Conservation (phyloP, 2,329 filamentous ascomycete species). For the Cladorrhinum sp. region DNA sequence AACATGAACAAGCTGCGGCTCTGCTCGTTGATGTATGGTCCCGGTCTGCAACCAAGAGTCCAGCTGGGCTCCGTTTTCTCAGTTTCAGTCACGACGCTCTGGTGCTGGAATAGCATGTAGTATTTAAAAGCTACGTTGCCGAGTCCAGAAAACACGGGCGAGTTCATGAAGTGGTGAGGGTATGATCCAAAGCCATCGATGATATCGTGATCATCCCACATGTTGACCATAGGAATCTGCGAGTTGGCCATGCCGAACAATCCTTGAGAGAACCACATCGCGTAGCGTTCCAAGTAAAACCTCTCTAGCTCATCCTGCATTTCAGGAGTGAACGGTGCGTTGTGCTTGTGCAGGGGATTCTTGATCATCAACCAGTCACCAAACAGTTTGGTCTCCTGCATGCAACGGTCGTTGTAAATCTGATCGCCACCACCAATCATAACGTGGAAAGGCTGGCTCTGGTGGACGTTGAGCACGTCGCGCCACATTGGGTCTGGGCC, state of each 20-base stretch:
- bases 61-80: slow-evolving; percentile 85
- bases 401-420: slow-evolving; percentile 88
- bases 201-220: slow-evolving; percentile 93
- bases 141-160: slow-evolving; percentile 83
- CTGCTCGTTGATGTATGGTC: slow-evolving; percentile 84
- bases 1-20: slow-evolving; percentile 85
- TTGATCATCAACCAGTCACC: slow-evolving; percentile 79
- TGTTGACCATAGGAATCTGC: slow-evolving; percentile 97
- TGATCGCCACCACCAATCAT: slow-evolving; percentile 98
- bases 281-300: slow-evolving; percentile 86
- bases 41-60: slow-evolving; percentile 74
- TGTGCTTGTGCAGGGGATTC: slow-evolving; percentile 76
- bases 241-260: slow-evolving; percentile 88
- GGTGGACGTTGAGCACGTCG: slow-evolving; percentile 89
- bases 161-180: slow-evolving; percentile 84
- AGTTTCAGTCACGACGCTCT: slow-evolving; percentile 78
- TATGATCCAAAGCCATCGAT: slow-evolving; percentile 94
- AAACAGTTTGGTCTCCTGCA: slow-evolving; percentile 72
- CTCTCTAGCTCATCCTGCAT: slow-evolving; percentile 85
- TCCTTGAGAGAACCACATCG: slow-evolving; percentile 94
- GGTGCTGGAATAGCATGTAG: slow-evolving; percentile 98
- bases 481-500: slow-evolving; percentile 97
- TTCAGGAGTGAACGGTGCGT: slow-evolving; percentile 70
- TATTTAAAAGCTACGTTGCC: slow-evolving; percentile 96
- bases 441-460: slow-evolving; percentile 89